Base-by-base conservation (phyloP, 352 stramenopile genomes). In the Pythium brassicae region DNA sequence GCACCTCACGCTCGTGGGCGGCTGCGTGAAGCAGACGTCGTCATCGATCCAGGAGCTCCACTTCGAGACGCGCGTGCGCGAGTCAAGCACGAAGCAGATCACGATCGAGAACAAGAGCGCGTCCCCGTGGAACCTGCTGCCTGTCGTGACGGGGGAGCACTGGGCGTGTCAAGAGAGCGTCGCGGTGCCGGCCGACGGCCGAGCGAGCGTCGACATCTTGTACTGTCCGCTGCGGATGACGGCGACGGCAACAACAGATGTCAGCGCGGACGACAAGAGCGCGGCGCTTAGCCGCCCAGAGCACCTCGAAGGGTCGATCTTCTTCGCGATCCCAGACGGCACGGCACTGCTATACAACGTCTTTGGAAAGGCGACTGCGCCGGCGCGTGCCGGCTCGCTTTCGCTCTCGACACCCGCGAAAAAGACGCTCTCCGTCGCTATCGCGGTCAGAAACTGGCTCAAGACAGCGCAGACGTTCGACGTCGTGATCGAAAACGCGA, bases 191-290 rank as follows among this genome's bases (percentile, higher is more conserved):
- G 79, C 80, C 0, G 72, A 90, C 7, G 80, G 80, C 20, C 85
- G 73, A 17, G 68, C 78, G 6, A 77, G 66, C 2, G 68, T 95
- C 3, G 69, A 71, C 17, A 71, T 98, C 7, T 44, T 78, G 6
- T 98, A 96, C 37, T 77, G 55, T 29, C 93, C 92, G 0, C 63
- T 97, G 46, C 77, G 69, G 29, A 98, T 98, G 89, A 97, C 88
- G 8, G 63, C 4, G 29, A 47, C 2, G 17, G 7, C 11, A 15
- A 22, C n/a, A 26, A 25, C 35, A 45, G 27, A 45, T 4, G 47
- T n/a, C n/a, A n/a, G 17, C 11, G 42, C 4, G 17, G 59, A 78
- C 26, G 57, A 58, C 37, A 64, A 57, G 2, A 40, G 37, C 10
- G 65, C 69, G 19, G 51, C 32, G 22, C 46, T 65, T 15, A 64